Evolutionary conservation across 768 basidiomycete genomes (phyloP), one percentile per base, ranked within the genome.

Genomic region (Auricularia sp.): DNA sequence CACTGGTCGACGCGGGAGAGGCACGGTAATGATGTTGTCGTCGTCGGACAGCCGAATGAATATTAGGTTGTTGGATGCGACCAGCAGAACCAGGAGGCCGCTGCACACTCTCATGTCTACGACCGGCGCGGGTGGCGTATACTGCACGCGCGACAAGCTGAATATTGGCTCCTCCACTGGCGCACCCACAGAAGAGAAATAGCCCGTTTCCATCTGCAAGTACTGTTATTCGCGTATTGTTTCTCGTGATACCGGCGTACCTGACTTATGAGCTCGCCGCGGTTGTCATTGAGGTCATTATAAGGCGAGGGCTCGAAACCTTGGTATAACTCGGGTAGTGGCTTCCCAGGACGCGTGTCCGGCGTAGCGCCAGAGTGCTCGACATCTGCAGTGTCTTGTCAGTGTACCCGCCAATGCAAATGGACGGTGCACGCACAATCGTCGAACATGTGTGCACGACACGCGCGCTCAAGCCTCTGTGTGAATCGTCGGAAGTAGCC

Each of bases 1-100:
- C n/a, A 80, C 77, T 1, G 84, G 81, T 73, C 90, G 92, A 66
- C 86, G 82, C 3, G 74, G 69, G 0, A 75, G 69, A 21, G 86
- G 85, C 65, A 92, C 87, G 71, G 89, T 89, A 68, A 90, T 77
- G 59, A 98, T 87, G 71, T 93, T 90, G 70, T 95, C 92, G 0
- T 93, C 85, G 63, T 87, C 87, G 13, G 89, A 85, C 59, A 99
- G 82, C 73, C 97, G 94, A 69, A 99, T 95, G 68, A 96, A 83
- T 61, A 94, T 85, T 58, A 98, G 80, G 37, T 83, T 72, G 71
- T 94, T 90, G 42, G 87, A 88, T 11, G 82, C 75, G 3, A 94
- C 78, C 1, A 85, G 92, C 87, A 97, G 94, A 51, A 85, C 87
- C 29, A 98, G 83, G 71, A 91, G 80, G 74, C 95, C 93, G 33